Base-by-base conservation (phyloP, 768 basidiomycete species). In the Gloeophyllum trabeum region DNA sequence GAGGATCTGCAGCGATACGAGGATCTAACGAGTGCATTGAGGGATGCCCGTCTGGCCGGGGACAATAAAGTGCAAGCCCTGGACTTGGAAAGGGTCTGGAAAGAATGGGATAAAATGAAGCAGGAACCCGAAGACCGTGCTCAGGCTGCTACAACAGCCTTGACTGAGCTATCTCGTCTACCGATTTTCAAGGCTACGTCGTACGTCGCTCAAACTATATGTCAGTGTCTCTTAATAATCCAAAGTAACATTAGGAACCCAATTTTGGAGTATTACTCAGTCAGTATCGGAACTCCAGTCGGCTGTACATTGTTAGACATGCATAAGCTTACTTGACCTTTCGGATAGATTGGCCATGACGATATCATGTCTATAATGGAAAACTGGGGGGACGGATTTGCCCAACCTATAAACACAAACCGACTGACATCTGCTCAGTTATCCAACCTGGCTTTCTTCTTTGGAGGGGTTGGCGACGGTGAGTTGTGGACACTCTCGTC, bases 401-500 rank as follows among this genome's bases (percentile, higher is more conserved):
- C 12, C 1, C 14, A 43, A 26, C 48, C 48, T n/a, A 24, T 51
- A 4, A 39, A 35, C 1, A 5, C 44, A 5, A 28, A 41, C 12
- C 20, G 22, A 12, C 34, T 47, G 2, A 34, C 46, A 2, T 12
- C 5, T 0, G 41, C 43, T 1, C 28, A 32, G 13, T 19, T 49
- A 5, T 36, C 43, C 21, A 10, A 47, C 2, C 13, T 53, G 10
- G 25, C 45, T 5, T 48, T 53, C 21, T 35, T 51, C 3, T 46
- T 48, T 28, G 51, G 46, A 25, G 51, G 47, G 12, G 49, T 53
- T 10, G 51, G 51, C 10, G 49, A 53, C 22, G 51, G 51, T 53
- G 39, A 2, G 43, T 35, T 32, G 10, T 32, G 16, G 10, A 32
- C 16, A 16, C 28, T 32, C 16, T 32, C 28, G 10, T 32, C 10